phyloP scores from a whole-genome alignment of 2,329 filamentous ascomycete genomes.

The Botrytis pseudocinerea region DNA sequence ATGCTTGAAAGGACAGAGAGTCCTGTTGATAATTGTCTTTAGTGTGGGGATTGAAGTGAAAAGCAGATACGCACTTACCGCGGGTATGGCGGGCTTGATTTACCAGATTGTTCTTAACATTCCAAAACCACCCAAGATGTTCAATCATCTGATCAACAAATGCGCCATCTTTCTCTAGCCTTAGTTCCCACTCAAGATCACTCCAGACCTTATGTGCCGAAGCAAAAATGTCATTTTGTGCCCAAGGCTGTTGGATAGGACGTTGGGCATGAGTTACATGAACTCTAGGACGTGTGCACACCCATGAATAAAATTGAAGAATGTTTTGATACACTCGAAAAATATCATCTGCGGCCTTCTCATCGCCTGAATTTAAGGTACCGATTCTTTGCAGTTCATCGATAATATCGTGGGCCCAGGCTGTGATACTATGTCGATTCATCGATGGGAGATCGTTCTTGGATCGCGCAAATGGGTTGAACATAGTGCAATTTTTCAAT shows the following conservation, averaged over 20 bases:
- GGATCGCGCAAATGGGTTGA: background rate
- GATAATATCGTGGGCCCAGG: conserved; percentile 8
- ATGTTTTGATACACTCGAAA: background rate
- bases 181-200: conserved; percentile 10
- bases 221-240: background rate
- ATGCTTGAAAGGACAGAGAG: background rate
- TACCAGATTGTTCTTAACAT: background rate
- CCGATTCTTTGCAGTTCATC: background rate
- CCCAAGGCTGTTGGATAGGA: too few species aligned
- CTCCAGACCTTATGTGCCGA: background rate
- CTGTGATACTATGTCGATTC: background rate
- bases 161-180: background rate
- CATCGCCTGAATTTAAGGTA: background rate
- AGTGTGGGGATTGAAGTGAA: background rate
- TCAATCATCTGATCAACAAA: conserved; percentile 7
- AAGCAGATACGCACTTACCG: background rate
- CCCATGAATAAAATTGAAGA: background rate
- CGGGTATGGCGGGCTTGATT: background rate
- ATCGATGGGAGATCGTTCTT: background rate
- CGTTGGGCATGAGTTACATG: too few species aligned
- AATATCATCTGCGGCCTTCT: background rate
- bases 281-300: background rate
- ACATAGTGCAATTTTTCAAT: background rate
- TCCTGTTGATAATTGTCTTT: background rate
- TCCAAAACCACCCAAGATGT: conserved; percentile 8